Evolutionary conservation across 192 early-diverging fungal species (phyloP), one percentile per base, ranked within the genome.

Genomic region (Powellomyces hirtus): DNA sequence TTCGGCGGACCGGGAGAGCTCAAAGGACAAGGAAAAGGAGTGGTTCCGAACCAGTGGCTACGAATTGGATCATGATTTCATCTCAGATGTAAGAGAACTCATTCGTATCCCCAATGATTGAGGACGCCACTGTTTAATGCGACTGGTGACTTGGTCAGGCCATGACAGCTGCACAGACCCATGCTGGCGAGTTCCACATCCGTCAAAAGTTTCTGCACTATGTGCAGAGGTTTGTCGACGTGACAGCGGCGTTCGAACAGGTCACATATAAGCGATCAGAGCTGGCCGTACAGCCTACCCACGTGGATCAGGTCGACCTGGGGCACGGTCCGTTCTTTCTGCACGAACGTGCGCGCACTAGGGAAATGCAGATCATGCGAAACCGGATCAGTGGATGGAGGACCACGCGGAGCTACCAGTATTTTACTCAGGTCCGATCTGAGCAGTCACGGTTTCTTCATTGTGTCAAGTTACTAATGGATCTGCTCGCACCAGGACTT

Each of bases 381-480:
- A 85, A 83, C 52, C 77, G 94, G 52, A 92, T 96, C 46, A 93
- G 96, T 75, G 96, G 92, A 7, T 98, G 94, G 84, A 79, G 91
- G 14, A 73, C 77, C 31, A 92, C 92, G 0, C 88, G 86, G 34
- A 86, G 88, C 0, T 95, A 92, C 77, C 76, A 86, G 73, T 87
- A 91, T 66, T 79, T 79, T 46, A 76, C 84, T 62, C 75, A 83
- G 79, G 88, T 89, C 10, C 40, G 40, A 42, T 10, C 40, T 42
- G 40, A 42, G 40, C 40, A 42, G n/a, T 13, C n/a, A n/a, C 40
- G 10, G 40, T 13, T 42, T 42, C n/a, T 10, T 13, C 10, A 42
- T 42, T n/a, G n/a, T n/a, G n/a, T n/a, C n/a, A n/a, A n/a, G n/a
- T n/a, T n/a, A n/a, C n/a, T n/a, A n/a, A n/a, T n/a, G n/a, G n/a